Base-by-base conservation (phyloP, 2,329 filamentous ascomycete genomes). In the Paecilomyces formosus region DNA sequence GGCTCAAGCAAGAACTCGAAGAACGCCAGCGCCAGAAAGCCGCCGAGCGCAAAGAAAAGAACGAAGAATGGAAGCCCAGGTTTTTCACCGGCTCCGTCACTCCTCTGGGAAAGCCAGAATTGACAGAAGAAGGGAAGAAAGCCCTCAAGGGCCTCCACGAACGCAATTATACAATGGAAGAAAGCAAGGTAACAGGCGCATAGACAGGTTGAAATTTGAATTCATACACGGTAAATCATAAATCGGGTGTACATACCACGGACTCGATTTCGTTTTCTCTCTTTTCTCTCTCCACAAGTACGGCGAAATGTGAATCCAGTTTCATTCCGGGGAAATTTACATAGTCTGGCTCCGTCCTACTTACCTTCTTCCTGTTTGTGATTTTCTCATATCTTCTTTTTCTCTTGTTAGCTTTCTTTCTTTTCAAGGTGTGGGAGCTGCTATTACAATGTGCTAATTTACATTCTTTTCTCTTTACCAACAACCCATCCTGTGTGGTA, bases 1-100 rank as follows among this genome's bases (percentile, higher is more conserved):
- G 83, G 21, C 78, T 94, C 62, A 99, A 99, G 79, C 85, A 91
- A 60, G 91, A 96, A 67, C 84, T 99, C 11, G 94, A 99, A 74
- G 94, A 99, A 73, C 81, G 82, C 51, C 94, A 99, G 77, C 83
- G 94, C 31, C 84, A 89, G 67, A 93, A 90, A 76, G 92, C 90
- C 1, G 86, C 90, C 24, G 86, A 93, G 70, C 82, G 94, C 51
- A 88, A 93, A 70, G 81, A 82, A 52, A 82, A 82, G 13, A 84
- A 86, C 12, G 82, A 84, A 59, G 82, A 85, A 33, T 99, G 90
- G 86, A 81, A 87, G 64, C 94, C 94, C n/a, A 82, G 91, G 51
- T 99, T 96, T 77, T 99, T 99, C 75, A 86, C 81, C 0, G 81
- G 79, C 3, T 79, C 80, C 0, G 79, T 84, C n/a, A 84, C 82